Evolutionary conservation across 768 basidiomycete species (phyloP).

Genomic region (Mycena latifolia): DNA sequence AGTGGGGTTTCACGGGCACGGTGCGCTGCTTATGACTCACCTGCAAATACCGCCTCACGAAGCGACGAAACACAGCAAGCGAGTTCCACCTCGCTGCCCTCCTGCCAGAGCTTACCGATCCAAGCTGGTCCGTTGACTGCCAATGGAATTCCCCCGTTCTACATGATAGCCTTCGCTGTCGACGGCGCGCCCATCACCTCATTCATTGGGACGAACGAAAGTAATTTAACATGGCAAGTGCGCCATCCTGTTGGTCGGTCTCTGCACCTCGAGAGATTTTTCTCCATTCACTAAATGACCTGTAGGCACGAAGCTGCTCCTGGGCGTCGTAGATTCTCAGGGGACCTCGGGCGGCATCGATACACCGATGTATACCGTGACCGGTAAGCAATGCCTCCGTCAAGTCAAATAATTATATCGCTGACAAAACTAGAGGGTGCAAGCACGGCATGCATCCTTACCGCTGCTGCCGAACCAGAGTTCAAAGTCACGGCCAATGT

Average conservation of each 20-base stretch:
- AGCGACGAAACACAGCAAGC: background rate
- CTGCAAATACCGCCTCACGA: no score
- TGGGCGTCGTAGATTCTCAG: conserved; percentile 58
- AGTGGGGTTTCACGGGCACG: no score
- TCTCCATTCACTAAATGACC: background rate
- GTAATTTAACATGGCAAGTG: conserved; percentile 56
- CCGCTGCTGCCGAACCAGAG: conserved; percentile 32
- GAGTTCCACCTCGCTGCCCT: conserved; percentile 2
- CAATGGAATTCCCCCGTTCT: conserved; percentile 51
- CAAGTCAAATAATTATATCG: no score
- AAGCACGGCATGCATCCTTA: conserved; percentile 32
- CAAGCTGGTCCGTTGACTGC: background rate
- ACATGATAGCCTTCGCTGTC: conserved; percentile 56
- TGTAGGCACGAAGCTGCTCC: conserved; percentile 55
- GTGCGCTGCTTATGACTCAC: no score
- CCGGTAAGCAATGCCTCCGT: conserved; percentile 39
- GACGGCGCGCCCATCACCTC: conserved; percentile 50
- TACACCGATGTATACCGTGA: conserved; percentile 49
- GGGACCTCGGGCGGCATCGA: conserved; percentile 57
- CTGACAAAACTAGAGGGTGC: conserved; percentile 29
- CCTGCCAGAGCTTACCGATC: conserved; percentile 7
- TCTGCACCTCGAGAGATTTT: background rate
- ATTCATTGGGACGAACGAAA: conserved; percentile 51
- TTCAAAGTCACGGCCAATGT: conserved; percentile 52
- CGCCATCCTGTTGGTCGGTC: conserved; percentile 53